Evolutionary conservation across 768 basidiomycete species (phyloP).

Genomic region (Russula sp.): DNA sequence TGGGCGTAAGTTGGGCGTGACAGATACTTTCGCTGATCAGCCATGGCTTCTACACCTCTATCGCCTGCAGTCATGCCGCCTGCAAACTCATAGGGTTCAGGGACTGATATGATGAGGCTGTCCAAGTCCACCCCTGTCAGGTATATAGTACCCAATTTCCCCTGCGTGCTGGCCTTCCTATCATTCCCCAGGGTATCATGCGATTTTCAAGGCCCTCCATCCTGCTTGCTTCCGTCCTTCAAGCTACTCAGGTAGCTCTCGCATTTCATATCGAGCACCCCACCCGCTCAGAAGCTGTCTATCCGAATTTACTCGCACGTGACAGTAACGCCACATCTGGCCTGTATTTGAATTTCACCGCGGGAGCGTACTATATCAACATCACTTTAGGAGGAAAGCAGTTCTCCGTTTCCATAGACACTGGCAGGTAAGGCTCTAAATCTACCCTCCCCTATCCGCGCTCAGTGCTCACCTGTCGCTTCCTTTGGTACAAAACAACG

Average conservation of each 20-base stretch:
- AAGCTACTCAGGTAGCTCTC: not conserved
- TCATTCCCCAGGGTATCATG: not conserved
- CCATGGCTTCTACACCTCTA: too few species aligned
- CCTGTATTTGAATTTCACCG: not conserved
- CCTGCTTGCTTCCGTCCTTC: constrained; percentile 5
- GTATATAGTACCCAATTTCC: constrained; percentile 10
- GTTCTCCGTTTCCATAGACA: constrained; percentile 42
- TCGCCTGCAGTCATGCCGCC: too few species aligned
- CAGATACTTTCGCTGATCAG: too few species aligned
- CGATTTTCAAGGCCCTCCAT: not conserved
- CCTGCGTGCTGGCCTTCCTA: too few species aligned
- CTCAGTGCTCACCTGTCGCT: not conserved
- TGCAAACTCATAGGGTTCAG: too few species aligned
- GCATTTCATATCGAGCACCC: constrained; percentile 6
- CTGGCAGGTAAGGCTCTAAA: constrained; percentile 42
- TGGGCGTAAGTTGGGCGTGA: too few species aligned
- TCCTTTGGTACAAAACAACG: not conserved
- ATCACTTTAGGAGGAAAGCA: constrained; percentile 39
- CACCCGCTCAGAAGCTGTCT: not conserved
- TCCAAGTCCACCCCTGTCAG: too few species aligned
- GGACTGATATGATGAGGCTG: constrained; percentile 6
- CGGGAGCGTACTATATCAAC: constrained; percentile 31
- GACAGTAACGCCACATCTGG: not conserved
- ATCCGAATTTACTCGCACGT: not conserved
- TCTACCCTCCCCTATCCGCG: not conserved